Evolutionary conservation across 768 basidiomycete species (phyloP).

Genomic region (Boletus bicolor): DNA sequence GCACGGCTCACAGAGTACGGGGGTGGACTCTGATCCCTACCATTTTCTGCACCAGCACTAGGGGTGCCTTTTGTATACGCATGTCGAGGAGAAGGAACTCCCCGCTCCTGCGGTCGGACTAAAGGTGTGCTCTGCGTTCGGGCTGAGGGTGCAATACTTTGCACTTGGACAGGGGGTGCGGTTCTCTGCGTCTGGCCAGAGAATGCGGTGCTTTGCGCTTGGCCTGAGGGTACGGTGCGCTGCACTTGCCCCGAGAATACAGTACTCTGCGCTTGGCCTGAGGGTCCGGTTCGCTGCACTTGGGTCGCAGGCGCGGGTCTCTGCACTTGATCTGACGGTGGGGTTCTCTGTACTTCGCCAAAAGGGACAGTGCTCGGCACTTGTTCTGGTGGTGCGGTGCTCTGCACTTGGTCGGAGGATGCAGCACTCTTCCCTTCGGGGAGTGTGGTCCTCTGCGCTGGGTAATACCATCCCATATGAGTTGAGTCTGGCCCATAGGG

Average conservation of each 20-base stretch:
- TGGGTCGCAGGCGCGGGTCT: not conserved
- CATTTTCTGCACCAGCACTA: not conserved
- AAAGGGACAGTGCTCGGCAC: not conserved
- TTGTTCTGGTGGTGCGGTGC: not conserved
- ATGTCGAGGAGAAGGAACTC: slow-evolving; percentile 1
- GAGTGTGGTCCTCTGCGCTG: not conserved
- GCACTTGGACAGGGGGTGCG: not conserved
- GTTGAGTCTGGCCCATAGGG: not conserved
- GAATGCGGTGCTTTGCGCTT: not conserved
- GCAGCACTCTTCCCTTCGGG: not conserved
- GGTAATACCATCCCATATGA: slow-evolving; percentile 6
- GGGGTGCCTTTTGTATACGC: not conserved
- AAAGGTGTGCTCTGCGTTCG: not conserved
- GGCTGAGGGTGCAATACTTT: not conserved
- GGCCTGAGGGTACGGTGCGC: not conserved
- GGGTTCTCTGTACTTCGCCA: not conserved
- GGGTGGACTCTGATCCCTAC: slow-evolving; percentile 16
- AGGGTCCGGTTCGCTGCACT: not conserved
- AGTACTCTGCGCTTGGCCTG: not conserved
- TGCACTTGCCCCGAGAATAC: not conserved
- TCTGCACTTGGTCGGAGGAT: not conserved
- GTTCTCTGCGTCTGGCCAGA: not conserved
- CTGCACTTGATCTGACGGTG: not conserved
- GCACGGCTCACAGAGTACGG: slow-evolving; percentile 23
- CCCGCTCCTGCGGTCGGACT: not conserved